Evolutionary conservation across 495 filamentous ascomycete genomes (phyloP).

Genomic region (Thermochaetoides thermophila): DNA sequence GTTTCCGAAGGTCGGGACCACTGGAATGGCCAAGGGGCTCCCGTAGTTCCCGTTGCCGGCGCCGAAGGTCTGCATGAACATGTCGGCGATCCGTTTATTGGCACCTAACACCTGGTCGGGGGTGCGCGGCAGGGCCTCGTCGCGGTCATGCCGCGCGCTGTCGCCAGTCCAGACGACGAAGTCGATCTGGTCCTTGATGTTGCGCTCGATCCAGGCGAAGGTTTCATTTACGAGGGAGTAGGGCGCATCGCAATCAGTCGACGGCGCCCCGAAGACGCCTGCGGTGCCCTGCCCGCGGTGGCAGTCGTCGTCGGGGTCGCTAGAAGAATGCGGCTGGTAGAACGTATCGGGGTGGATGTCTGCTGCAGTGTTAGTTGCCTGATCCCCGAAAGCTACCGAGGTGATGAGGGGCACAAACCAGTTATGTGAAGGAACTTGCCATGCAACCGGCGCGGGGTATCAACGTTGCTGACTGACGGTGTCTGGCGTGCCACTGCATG

Average conservation of each 20-base stretch:
- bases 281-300: slow-evolving; percentile 66
- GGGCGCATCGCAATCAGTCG: slow-evolving; percentile 78
- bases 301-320: slow-evolving; percentile 52
- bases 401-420: slow-evolving; percentile 38
- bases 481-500: too few relatives aligned
- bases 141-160: slow-evolving; percentile 87
- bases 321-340: slow-evolving; percentile 64
- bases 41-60: slow-evolving; percentile 30
- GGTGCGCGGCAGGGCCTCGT: slow-evolving; percentile 66
- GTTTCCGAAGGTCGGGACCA: slow-evolving; percentile 86
- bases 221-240: slow-evolving; percentile 70
- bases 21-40: slow-evolving; percentile 46
- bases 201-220: slow-evolving; percentile 77
- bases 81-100: slow-evolving; percentile 59
- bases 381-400: neutral
- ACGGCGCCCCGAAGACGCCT: slow-evolving; percentile 69
- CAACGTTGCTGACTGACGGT: too few relatives aligned
- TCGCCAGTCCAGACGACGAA: slow-evolving; percentile 98
- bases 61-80: slow-evolving; percentile 62
- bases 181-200: slow-evolving; percentile 72
- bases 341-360: slow-evolving; percentile 82
- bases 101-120: slow-evolving; percentile 55
- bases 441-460: slow-evolving; percentile 38
- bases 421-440: slow-evolving; percentile 92
- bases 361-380: slow-evolving; percentile 28